Evolutionary conservation across 441 rosid genomes (phyloP).

Genomic region (Eruca vesicaria): DNA sequence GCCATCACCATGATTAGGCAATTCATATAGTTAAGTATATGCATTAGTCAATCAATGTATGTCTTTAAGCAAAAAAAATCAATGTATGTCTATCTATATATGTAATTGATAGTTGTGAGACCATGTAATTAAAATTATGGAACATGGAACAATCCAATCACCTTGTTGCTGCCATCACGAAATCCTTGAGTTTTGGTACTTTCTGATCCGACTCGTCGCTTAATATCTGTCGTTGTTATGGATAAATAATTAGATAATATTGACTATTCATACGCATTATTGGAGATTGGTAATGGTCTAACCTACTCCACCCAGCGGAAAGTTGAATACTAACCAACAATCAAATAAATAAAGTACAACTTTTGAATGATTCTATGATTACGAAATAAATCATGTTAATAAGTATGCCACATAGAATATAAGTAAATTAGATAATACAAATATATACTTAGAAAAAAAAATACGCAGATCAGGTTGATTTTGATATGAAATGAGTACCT

Average conservation of each 20-base stretch:
- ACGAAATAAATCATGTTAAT: neutral
- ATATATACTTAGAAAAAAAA: neutral
- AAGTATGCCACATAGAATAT: too few relatives aligned
- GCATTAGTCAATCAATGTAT: neutral
- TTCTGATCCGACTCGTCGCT: constrained; percentile 46
- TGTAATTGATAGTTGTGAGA: neutral
- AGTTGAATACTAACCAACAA: neutral
- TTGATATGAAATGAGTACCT: constrained; percentile 33
- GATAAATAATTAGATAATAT: neutral
- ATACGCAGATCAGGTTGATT: neutral
- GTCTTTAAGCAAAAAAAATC: too few relatives aligned
- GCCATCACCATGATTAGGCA: neutral
- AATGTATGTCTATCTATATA: neutral
- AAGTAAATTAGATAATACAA: neutral
- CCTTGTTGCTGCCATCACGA: constrained; percentile 91
- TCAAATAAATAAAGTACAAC: neutral
- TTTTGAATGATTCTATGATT: neutral
- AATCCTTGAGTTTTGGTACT: constrained; percentile 55
- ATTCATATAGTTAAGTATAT: neutral
- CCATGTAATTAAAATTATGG: neutral
- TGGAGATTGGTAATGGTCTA: neutral
- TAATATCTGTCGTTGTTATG: constrained; percentile 43
- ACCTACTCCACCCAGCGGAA: constrained; percentile 8
- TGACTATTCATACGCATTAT: neutral
- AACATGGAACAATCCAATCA: constrained; percentile 22